A percentile compares a stretch with the other conserved stretches of the same genome.
Conservation (phyloP, 441 rosid species). For the Croton laevigatus region DNA sequence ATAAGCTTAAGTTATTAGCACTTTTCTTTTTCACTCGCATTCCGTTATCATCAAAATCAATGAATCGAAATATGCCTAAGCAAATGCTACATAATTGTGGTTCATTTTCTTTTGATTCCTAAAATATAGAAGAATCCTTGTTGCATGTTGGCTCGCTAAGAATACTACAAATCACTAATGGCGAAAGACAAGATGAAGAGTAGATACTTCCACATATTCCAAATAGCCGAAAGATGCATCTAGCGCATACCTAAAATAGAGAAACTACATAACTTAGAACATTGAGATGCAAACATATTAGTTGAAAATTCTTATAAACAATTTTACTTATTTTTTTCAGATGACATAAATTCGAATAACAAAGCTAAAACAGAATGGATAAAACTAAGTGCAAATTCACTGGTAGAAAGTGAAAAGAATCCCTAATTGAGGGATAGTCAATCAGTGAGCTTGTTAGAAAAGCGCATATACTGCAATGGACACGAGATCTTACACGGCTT, state of each 20-base stretch:
- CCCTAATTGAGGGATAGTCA: not conserved
- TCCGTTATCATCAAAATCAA: conserved; percentile 38
- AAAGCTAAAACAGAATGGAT: not conserved
- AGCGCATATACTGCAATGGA: conserved; percentile 46
- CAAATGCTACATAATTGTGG: conserved; percentile 58
- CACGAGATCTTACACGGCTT: conserved; percentile 58
- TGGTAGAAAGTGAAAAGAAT: conserved; percentile 4
- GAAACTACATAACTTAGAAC: not conserved
- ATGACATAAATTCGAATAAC: not conserved
- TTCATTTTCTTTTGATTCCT: conserved; percentile 24
- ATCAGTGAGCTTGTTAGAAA: not conserved
- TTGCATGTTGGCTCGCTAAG: conserved; percentile 17
- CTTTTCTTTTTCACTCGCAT: conserved; percentile 34
- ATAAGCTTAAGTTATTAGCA: conserved; percentile 49
- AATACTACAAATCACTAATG: conserved; percentile 30
- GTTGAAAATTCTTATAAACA: not conserved
- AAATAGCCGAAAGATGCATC: conserved; percentile 72
- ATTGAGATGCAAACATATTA: not conserved
- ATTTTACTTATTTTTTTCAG: not conserved
- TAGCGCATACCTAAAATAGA: conserved; percentile 57
- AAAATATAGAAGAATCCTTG: conserved; percentile 6
- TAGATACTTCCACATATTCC: conserved; percentile 39
- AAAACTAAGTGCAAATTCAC: not conserved
- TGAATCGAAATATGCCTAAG: conserved; percentile 77
- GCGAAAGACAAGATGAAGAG: conserved; percentile 30